These are phyloP conservation scores for Plasmodium vivax DNA, from an alignment of 169 alveolate species.

Conservation along the genomic window DNA sequence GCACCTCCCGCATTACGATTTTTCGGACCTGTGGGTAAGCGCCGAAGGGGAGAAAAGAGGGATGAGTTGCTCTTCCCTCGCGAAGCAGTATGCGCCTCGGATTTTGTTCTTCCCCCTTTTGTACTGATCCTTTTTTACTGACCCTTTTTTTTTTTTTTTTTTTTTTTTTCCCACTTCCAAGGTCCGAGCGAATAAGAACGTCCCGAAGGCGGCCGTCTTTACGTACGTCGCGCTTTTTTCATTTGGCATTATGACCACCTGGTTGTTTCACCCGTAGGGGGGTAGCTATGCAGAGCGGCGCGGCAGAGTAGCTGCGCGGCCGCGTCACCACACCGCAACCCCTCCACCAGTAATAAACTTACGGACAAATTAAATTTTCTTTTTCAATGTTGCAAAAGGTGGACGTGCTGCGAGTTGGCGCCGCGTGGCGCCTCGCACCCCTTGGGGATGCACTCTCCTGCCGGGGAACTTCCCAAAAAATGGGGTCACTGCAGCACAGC, in stretches of 20 bases:
- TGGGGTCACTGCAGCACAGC: not conserved
- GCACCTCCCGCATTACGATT: slow-evolving; percentile 84
- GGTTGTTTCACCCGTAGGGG: slow-evolving; percentile 85
- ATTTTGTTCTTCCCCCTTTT: not conserved
- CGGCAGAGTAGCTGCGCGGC: not conserved
- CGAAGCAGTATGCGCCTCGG: not conserved
- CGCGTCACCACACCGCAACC: not conserved
- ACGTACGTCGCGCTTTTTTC: slow-evolving; percentile 84
- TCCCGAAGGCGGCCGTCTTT: slow-evolving; percentile 85
- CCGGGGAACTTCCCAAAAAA: not conserved
- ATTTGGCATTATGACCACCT: slow-evolving; percentile 85
- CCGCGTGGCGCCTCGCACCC: not conserved
- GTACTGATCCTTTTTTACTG: too few relatives aligned
- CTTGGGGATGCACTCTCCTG: not conserved
- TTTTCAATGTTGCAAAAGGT: slow-evolving; percentile 13
- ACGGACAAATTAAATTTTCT: slow-evolving; percentile 7
- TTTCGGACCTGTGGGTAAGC: slow-evolving; percentile 87
- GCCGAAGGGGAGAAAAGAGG: not conserved
- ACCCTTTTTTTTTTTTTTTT: not conserved
- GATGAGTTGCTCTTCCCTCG: not conserved
- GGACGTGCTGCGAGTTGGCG: not conserved
- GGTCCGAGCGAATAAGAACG: slow-evolving; percentile 80
- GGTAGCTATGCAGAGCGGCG: not conserved
- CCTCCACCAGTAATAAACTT: not conserved
- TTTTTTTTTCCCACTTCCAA: not conserved